Base-by-base conservation (phyloP, 192 early-diverging fungal species). In the Kappamyces sp. region DNA sequence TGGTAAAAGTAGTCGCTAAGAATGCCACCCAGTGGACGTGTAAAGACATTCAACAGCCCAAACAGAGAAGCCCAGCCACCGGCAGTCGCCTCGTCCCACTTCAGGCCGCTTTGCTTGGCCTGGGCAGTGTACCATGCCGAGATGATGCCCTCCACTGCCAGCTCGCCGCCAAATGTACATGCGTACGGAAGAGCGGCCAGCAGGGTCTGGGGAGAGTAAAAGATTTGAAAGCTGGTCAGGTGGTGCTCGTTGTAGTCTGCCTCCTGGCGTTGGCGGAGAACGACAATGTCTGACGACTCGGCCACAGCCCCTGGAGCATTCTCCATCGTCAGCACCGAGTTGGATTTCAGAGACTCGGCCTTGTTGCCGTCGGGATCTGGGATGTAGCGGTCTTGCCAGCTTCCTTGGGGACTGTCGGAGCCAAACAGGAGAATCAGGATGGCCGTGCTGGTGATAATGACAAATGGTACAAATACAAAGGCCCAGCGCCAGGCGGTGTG, bases 31-130 rank as follows among this genome's bases (percentile, higher is more conserved):
- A 74, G 59, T 1, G 77, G 71, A 37, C 85, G 79, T 15, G 85
- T 79, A 51, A 86, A 85, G 9, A 86, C 8, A 59, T 86, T 86
- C 67, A 87, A 69, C 12, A 86, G 55, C 33, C 85, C 85, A 72
- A 86, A 86, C 42, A 83, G 58, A 32, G 81, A 72, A 15, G 70
- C 84, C 49, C 83, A 55, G 51, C 64, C 61, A 34, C 72, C 70
- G 1, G 77, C 77, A 31, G 59, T 67, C 1, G 60, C 64, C 40
- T 75, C 66, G 12, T 34, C 10, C 39, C 52, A 55, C 42, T 69
- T 68, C 3, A 33, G 37, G 32, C 66, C 57, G 37, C n/a, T 15
- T 13, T 44, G 44, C 5, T 57, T 41, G 47, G 81, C 86, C 15
- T 69, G 64, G 1, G 13, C 50, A 12, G 62, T 47, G 44, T 80